Conservation (phyloP, 2,329 filamentous ascomycete genomes). For the Cryphonectria radicalis region DNA sequence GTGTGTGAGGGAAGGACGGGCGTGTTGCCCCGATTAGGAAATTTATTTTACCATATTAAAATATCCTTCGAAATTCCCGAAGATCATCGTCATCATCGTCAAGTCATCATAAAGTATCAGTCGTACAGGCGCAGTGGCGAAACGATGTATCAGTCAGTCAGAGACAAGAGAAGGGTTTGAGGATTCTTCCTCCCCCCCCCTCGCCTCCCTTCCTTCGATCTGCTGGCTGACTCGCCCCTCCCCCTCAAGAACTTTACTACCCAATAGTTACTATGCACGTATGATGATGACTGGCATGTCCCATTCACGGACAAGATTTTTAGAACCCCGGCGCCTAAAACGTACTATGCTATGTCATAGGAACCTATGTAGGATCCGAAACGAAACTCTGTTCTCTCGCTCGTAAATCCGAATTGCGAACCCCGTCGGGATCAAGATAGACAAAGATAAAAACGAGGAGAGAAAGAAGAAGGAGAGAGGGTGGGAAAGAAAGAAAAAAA, state of each 20-base stretch:
- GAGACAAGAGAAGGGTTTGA: no score
- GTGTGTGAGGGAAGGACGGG: not conserved
- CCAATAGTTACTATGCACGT: not conserved
- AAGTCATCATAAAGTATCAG: not conserved
- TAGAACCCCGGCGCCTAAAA: not conserved
- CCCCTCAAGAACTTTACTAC: not conserved
- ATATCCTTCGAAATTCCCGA: not conserved
- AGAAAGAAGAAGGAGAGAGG: no score
- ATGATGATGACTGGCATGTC: not conserved
- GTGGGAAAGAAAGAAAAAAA: no score
- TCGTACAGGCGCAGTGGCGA: not conserved
- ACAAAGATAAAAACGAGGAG: no score
- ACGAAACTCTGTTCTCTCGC: slow-evolving; percentile 4
- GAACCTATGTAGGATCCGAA: not conserved
- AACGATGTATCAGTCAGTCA: not conserved
- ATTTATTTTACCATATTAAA: not conserved
- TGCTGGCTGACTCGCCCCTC: not conserved
- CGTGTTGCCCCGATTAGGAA: not conserved
- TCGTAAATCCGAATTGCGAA: not conserved
- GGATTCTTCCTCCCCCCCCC: no score
- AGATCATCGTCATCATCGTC: not conserved
- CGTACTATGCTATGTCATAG: not conserved
- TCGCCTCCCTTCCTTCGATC: not conserved
- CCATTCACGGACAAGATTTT: not conserved
- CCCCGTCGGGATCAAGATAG: not conserved